phyloP scores from a whole-genome alignment of 164 flowering plant genomes.

The Chloranthus sessilifolius region DNA sequence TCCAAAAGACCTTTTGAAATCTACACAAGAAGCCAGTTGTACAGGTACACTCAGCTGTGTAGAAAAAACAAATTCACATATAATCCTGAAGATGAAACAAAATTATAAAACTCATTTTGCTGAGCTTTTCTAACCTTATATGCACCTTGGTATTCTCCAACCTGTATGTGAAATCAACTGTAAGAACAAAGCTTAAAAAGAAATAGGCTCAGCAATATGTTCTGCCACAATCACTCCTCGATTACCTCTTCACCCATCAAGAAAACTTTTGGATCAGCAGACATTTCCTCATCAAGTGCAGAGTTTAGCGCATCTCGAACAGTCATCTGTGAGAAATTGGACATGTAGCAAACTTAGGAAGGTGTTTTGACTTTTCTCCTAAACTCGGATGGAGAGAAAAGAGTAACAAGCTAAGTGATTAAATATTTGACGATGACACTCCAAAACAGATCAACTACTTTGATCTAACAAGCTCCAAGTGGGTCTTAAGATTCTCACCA shows the following conservation, averaged over 20 bases:
- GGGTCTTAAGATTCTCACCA: too few relatives aligned
- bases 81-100: neutral
- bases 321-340: conserved; percentile 31
- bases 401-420: too few relatives aligned
- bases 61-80: neutral
- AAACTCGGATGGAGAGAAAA: too few relatives aligned
- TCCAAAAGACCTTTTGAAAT: conserved; percentile 85
- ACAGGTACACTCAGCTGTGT: neutral
- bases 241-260: conserved; percentile 65
- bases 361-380: too few relatives aligned
- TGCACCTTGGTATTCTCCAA: conserved; percentile 98
- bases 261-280: conserved; percentile 57
- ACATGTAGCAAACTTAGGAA: conserved; percentile 1
- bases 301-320: conserved; percentile 62
- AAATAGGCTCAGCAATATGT: neutral
- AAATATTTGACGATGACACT: too few relatives aligned
- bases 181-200: neutral
- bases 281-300: conserved; percentile 69
- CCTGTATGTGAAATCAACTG: conserved; percentile 36
- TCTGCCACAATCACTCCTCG: neutral
- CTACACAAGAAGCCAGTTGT: conserved; percentile 26
- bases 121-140: conserved; percentile 70
- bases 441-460: too few relatives aligned
- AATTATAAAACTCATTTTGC: neutral
- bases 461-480: too few relatives aligned